Conservation (phyloP, 306 rosid species). For the Calophaca sinica region DNA sequence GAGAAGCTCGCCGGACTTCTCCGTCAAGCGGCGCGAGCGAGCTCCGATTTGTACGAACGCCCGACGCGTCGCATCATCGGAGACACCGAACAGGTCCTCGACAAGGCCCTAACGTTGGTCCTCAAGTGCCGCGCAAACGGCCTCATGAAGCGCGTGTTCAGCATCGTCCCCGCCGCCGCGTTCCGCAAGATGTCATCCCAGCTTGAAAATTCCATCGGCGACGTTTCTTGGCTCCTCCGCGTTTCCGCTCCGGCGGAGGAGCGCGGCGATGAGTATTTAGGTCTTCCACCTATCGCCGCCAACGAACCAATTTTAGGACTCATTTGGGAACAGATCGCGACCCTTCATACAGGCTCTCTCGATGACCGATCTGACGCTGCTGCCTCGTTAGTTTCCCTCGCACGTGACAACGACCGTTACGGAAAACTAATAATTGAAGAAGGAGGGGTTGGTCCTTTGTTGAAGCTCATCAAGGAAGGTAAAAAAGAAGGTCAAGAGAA, state of each 20-base stretch:
- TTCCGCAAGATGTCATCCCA: conserved; percentile 71
- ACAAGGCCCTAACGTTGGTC: conserved; percentile 64
- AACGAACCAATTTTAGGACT: conserved; percentile 83
- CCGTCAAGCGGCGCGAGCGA: conserved; percentile 88
- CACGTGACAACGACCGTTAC: conserved; percentile 68
- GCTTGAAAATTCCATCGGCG: conserved; percentile 84
- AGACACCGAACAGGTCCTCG: conserved; percentile 79
- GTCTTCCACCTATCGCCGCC: conserved; percentile 87
- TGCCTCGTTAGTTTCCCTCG: conserved; percentile 75
- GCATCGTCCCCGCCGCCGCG: conserved; percentile 73
- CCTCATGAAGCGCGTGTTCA: conserved; percentile 80
- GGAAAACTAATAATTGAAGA: conserved; percentile 84
- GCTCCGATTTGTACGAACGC: conserved; percentile 89
- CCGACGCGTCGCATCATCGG: conserved; percentile 84
- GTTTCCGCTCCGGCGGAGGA: conserved; percentile 58
- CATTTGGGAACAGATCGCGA: conserved; percentile 92
- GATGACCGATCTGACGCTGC: conserved; percentile 87
- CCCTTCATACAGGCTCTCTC: conserved; percentile 59
- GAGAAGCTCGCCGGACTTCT: conserved; percentile 80
- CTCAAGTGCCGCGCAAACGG: conserved; percentile 76
- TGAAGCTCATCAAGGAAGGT: conserved; percentile 80
- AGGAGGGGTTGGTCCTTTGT: conserved; percentile 77
- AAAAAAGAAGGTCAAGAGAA: conserved; percentile 76
- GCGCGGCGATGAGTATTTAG: conserved; percentile 54
- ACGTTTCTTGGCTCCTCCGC: conserved; percentile 80